phyloP scores from a whole-genome alignment of 306 rosid genomes.

The Prunus mongolica region DNA sequence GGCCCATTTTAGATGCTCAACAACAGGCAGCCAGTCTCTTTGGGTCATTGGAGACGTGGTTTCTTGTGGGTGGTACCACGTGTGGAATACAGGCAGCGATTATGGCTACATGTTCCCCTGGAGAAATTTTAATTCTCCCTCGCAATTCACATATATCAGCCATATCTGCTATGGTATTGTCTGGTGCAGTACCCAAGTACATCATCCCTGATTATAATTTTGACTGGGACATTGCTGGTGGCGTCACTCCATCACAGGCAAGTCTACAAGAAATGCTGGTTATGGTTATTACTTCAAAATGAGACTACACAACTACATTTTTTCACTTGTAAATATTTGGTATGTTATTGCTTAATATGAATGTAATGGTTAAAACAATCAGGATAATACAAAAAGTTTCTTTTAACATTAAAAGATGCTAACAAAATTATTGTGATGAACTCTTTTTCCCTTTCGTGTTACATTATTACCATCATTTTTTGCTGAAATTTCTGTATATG shows the following conservation, averaged over 20 bases:
- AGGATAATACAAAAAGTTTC: neutral
- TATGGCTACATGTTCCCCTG: conserved; percentile 79
- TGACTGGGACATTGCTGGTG: conserved; percentile 71
- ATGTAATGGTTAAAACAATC: neutral
- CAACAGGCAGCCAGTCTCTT: conserved; percentile 70
- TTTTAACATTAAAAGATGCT: neutral
- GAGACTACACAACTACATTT: neutral
- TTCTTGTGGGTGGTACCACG: conserved; percentile 91
- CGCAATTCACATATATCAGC: conserved; percentile 79
- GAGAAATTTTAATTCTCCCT: conserved; percentile 69
- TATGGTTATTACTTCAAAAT: neutral
- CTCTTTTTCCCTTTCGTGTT: neutral
- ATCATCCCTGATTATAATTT: conserved; percentile 62
- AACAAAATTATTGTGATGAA: neutral
- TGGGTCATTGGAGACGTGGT: conserved; percentile 81
- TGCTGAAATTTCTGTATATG: neutral
- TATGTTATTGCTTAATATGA: neutral
- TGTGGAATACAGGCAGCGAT: conserved; percentile 89
- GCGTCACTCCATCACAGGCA: conserved; percentile 63
- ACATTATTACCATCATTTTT: neutral
- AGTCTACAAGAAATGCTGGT: conserved; percentile 14
- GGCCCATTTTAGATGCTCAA: conserved; percentile 83
- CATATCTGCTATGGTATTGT: conserved; percentile 68
- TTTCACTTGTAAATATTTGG: neutral
- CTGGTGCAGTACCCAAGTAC: conserved; percentile 81